These are phyloP conservation scores for Cladophialophora bantiana DNA, from an alignment of 2,329 filamentous ascomycete genomes.

Conservation along the genomic window DNA sequence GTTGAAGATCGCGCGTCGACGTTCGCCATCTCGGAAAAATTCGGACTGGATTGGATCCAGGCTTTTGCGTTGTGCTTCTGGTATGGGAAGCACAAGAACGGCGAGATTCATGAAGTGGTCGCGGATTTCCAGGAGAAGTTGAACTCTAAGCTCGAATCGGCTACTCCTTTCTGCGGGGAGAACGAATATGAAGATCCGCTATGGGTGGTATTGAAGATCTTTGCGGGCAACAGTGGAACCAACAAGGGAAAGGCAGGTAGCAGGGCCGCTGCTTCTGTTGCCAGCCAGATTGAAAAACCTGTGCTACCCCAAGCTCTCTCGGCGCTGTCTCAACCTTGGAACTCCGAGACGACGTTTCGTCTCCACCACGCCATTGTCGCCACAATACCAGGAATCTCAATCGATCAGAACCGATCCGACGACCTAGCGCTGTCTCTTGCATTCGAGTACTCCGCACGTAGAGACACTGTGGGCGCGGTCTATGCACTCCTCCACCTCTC, in stretches of 20 bases:
- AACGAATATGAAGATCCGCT: constrained; percentile 65
- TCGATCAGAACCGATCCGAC: constrained; percentile 68
- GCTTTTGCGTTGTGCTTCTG: constrained; percentile 90
- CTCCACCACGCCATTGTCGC: constrained; percentile 71
- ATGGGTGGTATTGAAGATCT: constrained; percentile 85
- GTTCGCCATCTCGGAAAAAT: constrained; percentile 83
- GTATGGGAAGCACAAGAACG: constrained; percentile 76
- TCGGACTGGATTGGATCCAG: constrained; percentile 90
- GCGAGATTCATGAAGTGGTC: constrained; percentile 76
- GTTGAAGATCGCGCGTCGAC: constrained; percentile 80
- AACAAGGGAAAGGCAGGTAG: constrained; percentile 40
- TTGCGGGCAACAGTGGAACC: constrained; percentile 59
- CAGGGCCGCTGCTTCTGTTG: neutral
- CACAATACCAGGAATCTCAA: constrained; percentile 59
- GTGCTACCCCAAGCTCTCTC: constrained; percentile 73
- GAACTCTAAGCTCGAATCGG: constrained; percentile 69
- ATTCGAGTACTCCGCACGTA: constrained; percentile 59
- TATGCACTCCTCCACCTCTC: constrained; percentile 82
- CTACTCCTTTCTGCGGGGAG: constrained; percentile 73
- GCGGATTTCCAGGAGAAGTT: constrained; percentile 76
- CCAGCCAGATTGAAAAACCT: constrained; percentile 46
- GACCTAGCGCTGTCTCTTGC: constrained; percentile 69
- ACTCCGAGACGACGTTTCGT: constrained; percentile 83
- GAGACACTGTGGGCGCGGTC: constrained; percentile 72
- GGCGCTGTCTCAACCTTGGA: constrained; percentile 77